Base-by-base conservation (phyloP, 768 basidiomycete genomes). In the Steccherinum ochraceum region DNA sequence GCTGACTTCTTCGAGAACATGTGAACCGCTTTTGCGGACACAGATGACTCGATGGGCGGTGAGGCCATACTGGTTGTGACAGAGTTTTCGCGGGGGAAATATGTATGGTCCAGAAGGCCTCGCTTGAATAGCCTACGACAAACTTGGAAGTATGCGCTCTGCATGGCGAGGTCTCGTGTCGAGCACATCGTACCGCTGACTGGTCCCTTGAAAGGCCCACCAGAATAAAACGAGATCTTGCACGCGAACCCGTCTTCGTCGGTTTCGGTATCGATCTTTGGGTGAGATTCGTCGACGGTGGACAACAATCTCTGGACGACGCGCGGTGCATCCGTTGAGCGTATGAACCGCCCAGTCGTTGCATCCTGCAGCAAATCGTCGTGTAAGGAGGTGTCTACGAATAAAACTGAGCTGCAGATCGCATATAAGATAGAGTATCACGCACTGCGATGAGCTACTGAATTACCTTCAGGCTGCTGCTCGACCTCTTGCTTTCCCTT, bases 1-100 rank as follows among this genome's bases (percentile, higher is more conserved):
- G 89, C 79, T 43, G 61, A 65, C 63, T 78, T 84, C 53, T 77
- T 74, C 12, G 67, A 63, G 67, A 90, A 87, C 46, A 70, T 67
- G 35, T 76, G 73, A 12, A 77, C 75, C 10, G 81, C 80, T 18
- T 23, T 23, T 7, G n/a, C 41, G 10, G 41, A 10, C 16, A 18
- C 7, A 19, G 21, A 18, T 19, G 41, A 23, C 7, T 5, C 41
- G 41, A 10, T 23, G 5, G 41, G 10, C 11, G 21, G 21, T 19
- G 19, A 5, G 10, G 41, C 7, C 26, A 30, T 13, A 23, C 18
- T 20, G 12, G 45, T 24, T n/a, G 30, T 12, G 21, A 3, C 24
- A 3, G 35, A 24, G 18, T 5, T 21, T n/a, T 12, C 13, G 27
- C 69, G 60, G 20, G 72, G 73, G 52, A 82, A 81, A 24, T 78